A percentile compares a stretch with the other conserved stretches of the same genome.
These are phyloP conservation scores for Clavispora carvajalis DNA, from an alignment of 805 yeast genomes.

Conservation along the genomic window DNA sequence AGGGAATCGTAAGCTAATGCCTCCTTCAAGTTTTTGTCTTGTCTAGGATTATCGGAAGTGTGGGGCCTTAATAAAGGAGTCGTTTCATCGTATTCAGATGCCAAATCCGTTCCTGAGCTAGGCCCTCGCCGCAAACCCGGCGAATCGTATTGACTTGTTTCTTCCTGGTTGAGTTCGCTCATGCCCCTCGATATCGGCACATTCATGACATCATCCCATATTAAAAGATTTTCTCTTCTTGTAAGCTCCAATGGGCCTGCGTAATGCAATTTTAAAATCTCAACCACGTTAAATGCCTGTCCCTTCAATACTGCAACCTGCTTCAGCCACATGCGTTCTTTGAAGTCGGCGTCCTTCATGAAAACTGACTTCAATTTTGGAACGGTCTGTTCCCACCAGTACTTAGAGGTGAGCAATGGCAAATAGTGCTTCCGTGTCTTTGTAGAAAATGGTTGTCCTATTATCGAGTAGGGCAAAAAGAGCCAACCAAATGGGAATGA, in stretches of 20 bases:
- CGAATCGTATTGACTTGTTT: neutral
- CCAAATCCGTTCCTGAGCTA: too few species aligned
- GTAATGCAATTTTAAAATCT: conserved; percentile 48
- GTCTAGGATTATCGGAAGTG: neutral
- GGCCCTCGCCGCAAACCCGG: neutral
- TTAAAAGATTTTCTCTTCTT: conserved; percentile 49
- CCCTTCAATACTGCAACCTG: conserved; percentile 73
- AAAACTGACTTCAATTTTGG: conserved; percentile 44
- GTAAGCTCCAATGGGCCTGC: conserved; percentile 69
- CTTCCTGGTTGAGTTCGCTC: neutral
- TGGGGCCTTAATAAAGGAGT: neutral
- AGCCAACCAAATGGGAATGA: conserved; percentile 79
- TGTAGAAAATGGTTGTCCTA: conserved; percentile 62
- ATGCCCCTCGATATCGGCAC: conserved; percentile 36
- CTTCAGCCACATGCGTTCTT: conserved; percentile 58
- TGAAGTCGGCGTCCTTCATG: conserved; percentile 55
- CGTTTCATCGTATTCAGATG: conserved; percentile 1
- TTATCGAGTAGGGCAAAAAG: conserved; percentile 55
- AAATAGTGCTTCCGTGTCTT: conserved; percentile 52
- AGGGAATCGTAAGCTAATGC: neutral
- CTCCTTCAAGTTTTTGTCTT: neutral
- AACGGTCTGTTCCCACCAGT: conserved; percentile 68
- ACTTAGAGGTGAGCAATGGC: conserved; percentile 51
- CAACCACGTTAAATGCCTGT: conserved; percentile 72
- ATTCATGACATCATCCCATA: conserved; percentile 58